These are phyloP conservation scores for Galerina sulciceps DNA, from an alignment of 768 basidiomycete species.

Conservation along the genomic window DNA sequence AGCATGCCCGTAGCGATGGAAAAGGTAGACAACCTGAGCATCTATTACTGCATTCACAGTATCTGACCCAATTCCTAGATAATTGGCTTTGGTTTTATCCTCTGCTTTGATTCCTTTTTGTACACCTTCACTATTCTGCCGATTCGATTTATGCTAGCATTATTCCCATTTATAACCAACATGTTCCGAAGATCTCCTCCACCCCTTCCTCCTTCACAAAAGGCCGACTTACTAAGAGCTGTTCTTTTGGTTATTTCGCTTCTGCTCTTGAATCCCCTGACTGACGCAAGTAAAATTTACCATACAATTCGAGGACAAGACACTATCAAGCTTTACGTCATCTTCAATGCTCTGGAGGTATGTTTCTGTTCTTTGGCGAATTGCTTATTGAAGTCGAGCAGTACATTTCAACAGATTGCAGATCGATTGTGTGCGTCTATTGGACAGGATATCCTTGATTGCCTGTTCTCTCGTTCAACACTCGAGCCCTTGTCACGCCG, in stretches of 20 bases:
- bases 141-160: slow-evolving; percentile 77
- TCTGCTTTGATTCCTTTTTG: slow-evolving; percentile 96
- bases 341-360: slow-evolving; percentile 98
- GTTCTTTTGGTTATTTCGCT: slow-evolving; percentile 78
- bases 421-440: slow-evolving; percentile 95
- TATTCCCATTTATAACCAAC: slow-evolving; percentile 57
- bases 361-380: slow-evolving; percentile 22
- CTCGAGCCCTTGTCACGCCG: slow-evolving; percentile 72
- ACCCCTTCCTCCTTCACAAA: slow-evolving; percentile 82
- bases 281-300: slow-evolving; percentile 97
- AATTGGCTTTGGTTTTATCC: slow-evolving; percentile 87
- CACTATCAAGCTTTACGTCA: slow-evolving; percentile 98
- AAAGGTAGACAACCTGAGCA: slow-evolving; percentile 61
- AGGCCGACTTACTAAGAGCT: slow-evolving; percentile 88
- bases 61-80: slow-evolving; percentile 52
- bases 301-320: slow-evolving; percentile 98
- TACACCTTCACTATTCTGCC: slow-evolving; percentile 98
- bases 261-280: slow-evolving; percentile 75
- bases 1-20: slow-evolving; percentile 92
- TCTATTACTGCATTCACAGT: neutral
- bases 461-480: slow-evolving; percentile 92
- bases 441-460: slow-evolving; percentile 97
- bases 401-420: slow-evolving; percentile 67
- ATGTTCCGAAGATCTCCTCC: slow-evolving; percentile 52
- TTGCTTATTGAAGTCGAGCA: slow-evolving; percentile 1